Conservation (phyloP, 139 green algal genomes). For the Mychonastes homosphaera region DNA sequence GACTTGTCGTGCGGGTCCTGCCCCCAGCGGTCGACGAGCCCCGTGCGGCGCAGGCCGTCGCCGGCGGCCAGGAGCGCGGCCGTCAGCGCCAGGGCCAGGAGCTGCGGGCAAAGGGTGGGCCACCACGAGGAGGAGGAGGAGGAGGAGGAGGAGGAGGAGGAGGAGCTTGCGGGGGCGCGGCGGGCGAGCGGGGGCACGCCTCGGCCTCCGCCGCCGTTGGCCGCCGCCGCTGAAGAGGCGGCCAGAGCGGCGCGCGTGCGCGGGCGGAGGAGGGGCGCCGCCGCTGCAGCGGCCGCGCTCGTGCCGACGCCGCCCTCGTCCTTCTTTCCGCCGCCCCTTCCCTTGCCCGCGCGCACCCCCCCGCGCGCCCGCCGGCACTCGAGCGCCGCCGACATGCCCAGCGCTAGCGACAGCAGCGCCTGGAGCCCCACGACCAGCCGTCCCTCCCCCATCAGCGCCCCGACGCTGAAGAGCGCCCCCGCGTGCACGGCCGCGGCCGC, state of each 20-base stretch:
- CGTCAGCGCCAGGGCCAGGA: neutral
- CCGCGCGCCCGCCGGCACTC: neutral
- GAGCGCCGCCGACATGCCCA: slow-evolving; percentile 2
- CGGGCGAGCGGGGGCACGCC: too few relatives aligned
- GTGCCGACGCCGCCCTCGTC: neutral
- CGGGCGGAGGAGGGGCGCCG: too few relatives aligned
- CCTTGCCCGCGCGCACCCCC: neutral
- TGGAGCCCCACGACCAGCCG: slow-evolving; percentile 25
- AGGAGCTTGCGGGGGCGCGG: too few relatives aligned
- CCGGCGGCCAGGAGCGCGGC: slow-evolving; percentile 16
- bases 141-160: too few relatives aligned
- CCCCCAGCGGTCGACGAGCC: slow-evolving; percentile 38
- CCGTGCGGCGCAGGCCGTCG: slow-evolving; percentile 16
- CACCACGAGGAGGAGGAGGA: too few relatives aligned
- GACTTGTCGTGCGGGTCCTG: slow-evolving; percentile 42
- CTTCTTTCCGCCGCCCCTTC: neutral
- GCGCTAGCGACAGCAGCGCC: slow-evolving; percentile 17
- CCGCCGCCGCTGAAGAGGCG: too few relatives aligned
- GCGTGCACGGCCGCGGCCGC: slow-evolving; percentile 20
- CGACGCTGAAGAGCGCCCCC: slow-evolving; percentile 38
- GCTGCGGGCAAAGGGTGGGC: too few relatives aligned
- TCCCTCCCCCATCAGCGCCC: slow-evolving; percentile 48
- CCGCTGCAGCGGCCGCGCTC: too few relatives aligned
- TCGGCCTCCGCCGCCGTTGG: too few relatives aligned
- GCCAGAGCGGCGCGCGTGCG: too few relatives aligned